Conservation (phyloP, 2,329 filamentous ascomycete species). For the Penicillium olsonii region DNA sequence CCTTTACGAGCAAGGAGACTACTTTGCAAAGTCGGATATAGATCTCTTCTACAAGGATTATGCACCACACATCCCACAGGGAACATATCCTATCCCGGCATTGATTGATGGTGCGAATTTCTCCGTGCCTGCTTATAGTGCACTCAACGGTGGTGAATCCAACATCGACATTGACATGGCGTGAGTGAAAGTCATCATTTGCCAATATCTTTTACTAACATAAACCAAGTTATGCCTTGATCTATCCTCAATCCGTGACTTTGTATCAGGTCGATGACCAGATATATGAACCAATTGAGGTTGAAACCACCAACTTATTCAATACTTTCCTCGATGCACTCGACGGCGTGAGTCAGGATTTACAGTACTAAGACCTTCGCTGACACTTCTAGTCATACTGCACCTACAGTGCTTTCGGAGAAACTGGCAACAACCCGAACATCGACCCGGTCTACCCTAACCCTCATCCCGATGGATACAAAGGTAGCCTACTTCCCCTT, state of each 20-base stretch:
- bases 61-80: conserved; percentile 44
- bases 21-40: conserved; percentile 54
- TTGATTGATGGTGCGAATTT: conserved; percentile 53
- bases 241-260: conserved; percentile 52
- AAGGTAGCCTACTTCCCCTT: too few relatives aligned
- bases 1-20: conserved; percentile 57
- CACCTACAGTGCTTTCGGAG: too few relatives aligned
- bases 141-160: conserved; percentile 48
- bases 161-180: conserved; percentile 59
- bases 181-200: conserved; percentile 25
- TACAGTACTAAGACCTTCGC: too few relatives aligned
- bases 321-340: conserved; percentile 53
- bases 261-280: conserved; percentile 51
- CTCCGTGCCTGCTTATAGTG: conserved; percentile 35
- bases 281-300: conserved; percentile 41
- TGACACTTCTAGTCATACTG: too few relatives aligned
- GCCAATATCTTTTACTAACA: not conserved
- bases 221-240: conserved; percentile 42
- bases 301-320: too few relatives aligned
- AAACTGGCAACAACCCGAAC: too few relatives aligned
- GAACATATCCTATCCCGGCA: conserved; percentile 47
- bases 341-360: too few relatives aligned
- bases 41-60: conserved; percentile 52
- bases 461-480: conserved; percentile 41
- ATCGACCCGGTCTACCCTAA: conserved; percentile 49